These are phyloP conservation scores for Telopea speciosissima DNA, from an alignment of 177 flowering plant genomes.

Conservation along the genomic window DNA sequence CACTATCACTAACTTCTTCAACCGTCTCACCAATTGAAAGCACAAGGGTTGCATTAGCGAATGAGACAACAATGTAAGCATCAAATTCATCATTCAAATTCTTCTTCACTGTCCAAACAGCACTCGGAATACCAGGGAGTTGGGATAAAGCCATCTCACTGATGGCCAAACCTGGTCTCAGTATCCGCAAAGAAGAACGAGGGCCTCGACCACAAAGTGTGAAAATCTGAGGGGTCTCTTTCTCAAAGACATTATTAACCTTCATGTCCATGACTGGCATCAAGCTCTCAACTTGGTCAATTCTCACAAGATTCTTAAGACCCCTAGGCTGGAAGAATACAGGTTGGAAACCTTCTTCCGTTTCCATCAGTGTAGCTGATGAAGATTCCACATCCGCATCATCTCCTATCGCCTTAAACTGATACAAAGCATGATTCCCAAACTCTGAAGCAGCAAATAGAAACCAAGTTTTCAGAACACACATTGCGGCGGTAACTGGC, in stretches of 20 bases:
- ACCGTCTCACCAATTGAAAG: constrained; percentile 99
- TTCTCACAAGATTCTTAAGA: constrained; percentile 82
- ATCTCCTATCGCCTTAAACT: constrained; percentile 92
- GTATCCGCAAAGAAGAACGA: constrained; percentile 83
- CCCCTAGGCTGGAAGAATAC: constrained; percentile 94
- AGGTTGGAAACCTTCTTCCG: constrained; percentile 95
- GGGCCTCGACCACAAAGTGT: constrained; percentile 96
- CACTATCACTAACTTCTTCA: constrained; percentile 91
- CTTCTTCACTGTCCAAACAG: constrained; percentile 99
- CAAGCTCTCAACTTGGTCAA: constrained; percentile 93
- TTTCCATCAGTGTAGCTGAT: constrained; percentile 85
- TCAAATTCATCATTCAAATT: constrained; percentile 92
- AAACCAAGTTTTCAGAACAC: constrained; percentile 84
- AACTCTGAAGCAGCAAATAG: constrained; percentile 98
- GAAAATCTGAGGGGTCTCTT: constrained; percentile 95
- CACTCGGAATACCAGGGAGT: constrained; percentile 97
- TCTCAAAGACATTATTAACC: constrained; percentile 80
- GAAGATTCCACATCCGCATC: constrained; percentile 93
- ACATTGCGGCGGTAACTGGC: constrained; percentile 81
- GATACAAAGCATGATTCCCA: constrained; percentile 95
- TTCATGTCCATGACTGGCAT: constrained; percentile 99
- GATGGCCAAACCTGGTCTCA: constrained; percentile 92
- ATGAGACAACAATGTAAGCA: constrained; percentile 97
- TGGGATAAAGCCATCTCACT: constrained; percentile 99
- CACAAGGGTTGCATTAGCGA: constrained; percentile 95